Percentiles rank a stretch among this genome's conserved stretches.
phyloP scores from a whole-genome alignment of 1,284 basidiomycete genomes.

The Melampsora americana region DNA sequence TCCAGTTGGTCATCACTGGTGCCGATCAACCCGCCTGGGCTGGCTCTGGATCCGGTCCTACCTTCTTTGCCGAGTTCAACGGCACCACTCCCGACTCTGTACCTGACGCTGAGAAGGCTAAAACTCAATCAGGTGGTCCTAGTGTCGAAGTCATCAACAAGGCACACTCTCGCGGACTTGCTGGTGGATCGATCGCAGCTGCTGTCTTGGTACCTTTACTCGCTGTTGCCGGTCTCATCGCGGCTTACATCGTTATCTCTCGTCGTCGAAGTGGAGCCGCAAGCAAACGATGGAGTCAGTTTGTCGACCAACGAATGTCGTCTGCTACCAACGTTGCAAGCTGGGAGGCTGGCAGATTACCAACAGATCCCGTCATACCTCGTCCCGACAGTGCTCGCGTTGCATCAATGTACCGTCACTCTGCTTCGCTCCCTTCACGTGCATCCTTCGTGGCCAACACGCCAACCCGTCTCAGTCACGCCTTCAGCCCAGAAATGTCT shows the following conservation, averaged over 20 bases:
- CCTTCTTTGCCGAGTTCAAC: conserved; percentile 37
- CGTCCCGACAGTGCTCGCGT: conserved; percentile 12
- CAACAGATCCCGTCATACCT: not conserved
- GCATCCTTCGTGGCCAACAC: not conserved
- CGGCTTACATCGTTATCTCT: conserved; percentile 27
- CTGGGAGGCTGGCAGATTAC: conserved; percentile 15
- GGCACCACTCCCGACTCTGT: conserved; percentile 12
- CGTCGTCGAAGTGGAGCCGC: conserved; percentile 25
- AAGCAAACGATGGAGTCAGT: conserved; percentile 40
- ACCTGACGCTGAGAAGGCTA: not conserved
- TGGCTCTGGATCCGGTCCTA: conserved; percentile 23
- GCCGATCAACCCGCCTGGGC: conserved; percentile 34
- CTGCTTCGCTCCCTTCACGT: conserved; percentile 21
- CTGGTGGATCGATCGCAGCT: conserved; percentile 7
- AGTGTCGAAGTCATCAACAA: conserved; percentile 30
- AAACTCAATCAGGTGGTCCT: conserved; percentile 1
- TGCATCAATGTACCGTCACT: conserved; percentile 36
- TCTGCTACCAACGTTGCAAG: not conserved
- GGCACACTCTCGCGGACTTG: conserved; percentile 8
- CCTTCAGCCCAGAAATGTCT: not conserved
- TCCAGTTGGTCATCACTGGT: conserved; percentile 33
- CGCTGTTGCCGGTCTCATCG: conserved; percentile 16
- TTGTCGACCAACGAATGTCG: conserved; percentile 40
- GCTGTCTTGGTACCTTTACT: conserved; percentile 30
- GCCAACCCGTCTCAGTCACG: not conserved